phyloP scores from a whole-genome alignment of 352 stramenopile species.

The Phytopythium helicoides region DNA sequence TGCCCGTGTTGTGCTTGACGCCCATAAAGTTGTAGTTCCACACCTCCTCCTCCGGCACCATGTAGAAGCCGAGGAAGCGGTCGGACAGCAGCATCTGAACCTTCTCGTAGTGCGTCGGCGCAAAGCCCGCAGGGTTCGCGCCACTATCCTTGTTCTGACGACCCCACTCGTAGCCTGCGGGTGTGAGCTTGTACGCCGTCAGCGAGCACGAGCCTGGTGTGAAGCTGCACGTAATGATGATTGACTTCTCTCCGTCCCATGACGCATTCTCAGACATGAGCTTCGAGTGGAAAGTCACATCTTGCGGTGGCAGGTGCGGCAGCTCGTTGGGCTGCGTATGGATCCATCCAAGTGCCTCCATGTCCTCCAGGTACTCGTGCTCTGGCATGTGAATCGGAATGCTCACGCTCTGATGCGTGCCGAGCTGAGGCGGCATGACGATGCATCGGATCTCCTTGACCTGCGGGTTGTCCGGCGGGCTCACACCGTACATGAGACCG shows the following conservation, averaged over 20 bases:
- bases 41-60: slow-evolving; percentile 97
- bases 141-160: slow-evolving; percentile 96
- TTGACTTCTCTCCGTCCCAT: slow-evolving; percentile 97
- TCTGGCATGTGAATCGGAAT: slow-evolving; percentile 96
- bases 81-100: slow-evolving; percentile 99
- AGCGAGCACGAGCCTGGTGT: slow-evolving; percentile 99
- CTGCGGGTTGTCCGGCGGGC: slow-evolving; percentile 96
- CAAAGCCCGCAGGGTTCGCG: slow-evolving; percentile 94
- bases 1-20: slow-evolving; percentile 96
- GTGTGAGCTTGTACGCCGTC: slow-evolving; percentile 98
- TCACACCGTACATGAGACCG: slow-evolving; percentile 99
- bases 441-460: slow-evolving; percentile 99
- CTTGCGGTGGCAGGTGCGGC: slow-evolving; percentile 94
- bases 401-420: slow-evolving; percentile 97
- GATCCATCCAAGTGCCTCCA: slow-evolving; percentile 99
- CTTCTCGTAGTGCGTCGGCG: slow-evolving; percentile 97
- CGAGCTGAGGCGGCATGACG: slow-evolving; percentile 98
- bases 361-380: slow-evolving; percentile 96
- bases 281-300: slow-evolving; percentile 96
- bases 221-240: slow-evolving; percentile 98
- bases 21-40: slow-evolving; percentile 99
- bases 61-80: slow-evolving; percentile 99
- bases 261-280: slow-evolving; percentile 97
- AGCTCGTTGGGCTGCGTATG: slow-evolving; percentile 99
- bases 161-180: slow-evolving; percentile 97